phyloP scores from a whole-genome alignment of 805 yeast species.

The Yamadazyma nakazawae region DNA sequence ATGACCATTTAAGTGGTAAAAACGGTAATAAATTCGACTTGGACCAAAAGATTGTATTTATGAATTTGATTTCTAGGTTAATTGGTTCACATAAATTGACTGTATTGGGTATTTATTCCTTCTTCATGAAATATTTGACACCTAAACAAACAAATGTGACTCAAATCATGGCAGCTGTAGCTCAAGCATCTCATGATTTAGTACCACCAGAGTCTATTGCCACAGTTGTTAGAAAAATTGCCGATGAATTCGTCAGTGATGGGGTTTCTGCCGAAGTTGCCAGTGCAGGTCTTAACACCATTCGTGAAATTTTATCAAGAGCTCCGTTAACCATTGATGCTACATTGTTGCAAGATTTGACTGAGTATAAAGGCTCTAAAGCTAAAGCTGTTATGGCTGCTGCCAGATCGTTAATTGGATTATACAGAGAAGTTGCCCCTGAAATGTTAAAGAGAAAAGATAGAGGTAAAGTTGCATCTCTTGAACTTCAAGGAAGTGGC shows the following conservation, averaged over 20 bases:
- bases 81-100: constrained; percentile 94
- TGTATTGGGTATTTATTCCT: constrained; percentile 85
- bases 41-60: constrained; percentile 84
- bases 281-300: constrained; percentile 95
- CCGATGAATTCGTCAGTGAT: constrained; percentile 96
- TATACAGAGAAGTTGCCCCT: constrained; percentile 94
- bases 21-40: constrained; percentile 68
- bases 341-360: constrained; percentile 81
- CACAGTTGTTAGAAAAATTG: constrained; percentile 83
- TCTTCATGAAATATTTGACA: constrained; percentile 81
- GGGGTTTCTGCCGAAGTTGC: constrained; percentile 99
- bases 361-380: constrained; percentile 89
- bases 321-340: constrained; percentile 94
- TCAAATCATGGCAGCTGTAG: constrained; percentile 93
- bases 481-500: constrained; percentile 67
- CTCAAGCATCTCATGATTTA: constrained; percentile 94
- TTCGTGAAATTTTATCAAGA: constrained; percentile 87
- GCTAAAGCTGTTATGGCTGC: constrained; percentile 93
- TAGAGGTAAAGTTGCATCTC: constrained; percentile 88
- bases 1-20: constrained; percentile 67
- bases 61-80: constrained; percentile 83
- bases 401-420: constrained; percentile 78
- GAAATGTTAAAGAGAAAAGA: constrained; percentile 89
- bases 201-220: constrained; percentile 92
- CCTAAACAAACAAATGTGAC: constrained; percentile 96